These are phyloP conservation scores for Catunica adiposa DNA, from an alignment of 2,329 filamentous ascomycete species.

Conservation along the genomic window DNA sequence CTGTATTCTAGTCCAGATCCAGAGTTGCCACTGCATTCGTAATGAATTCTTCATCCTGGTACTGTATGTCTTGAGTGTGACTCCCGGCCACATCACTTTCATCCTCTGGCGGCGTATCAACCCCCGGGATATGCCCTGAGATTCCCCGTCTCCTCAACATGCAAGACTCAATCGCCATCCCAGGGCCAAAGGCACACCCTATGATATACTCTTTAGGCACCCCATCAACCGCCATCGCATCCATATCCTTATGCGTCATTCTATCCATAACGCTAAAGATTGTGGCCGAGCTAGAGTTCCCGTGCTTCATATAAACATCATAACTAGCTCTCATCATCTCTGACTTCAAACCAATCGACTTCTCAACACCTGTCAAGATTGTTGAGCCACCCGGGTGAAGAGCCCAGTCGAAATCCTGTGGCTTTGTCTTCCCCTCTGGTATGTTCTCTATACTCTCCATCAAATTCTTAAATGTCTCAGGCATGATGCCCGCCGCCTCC, in stretches of 20 bases:
- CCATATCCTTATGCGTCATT: constrained; percentile 43
- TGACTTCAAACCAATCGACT: constrained; percentile 36
- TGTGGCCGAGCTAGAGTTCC: constrained; percentile 54
- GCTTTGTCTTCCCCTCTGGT: constrained; percentile 27
- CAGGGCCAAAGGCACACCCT: constrained; percentile 54
- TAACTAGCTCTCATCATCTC: constrained; percentile 56
- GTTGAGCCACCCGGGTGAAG: constrained; percentile 54
- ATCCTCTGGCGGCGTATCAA: constrained; percentile 38
- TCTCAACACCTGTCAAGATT: constrained; percentile 47
- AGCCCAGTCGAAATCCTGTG: constrained; percentile 54
- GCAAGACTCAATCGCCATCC: constrained; percentile 52
- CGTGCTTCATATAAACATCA: constrained; percentile 49
- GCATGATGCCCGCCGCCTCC: constrained; percentile 34
- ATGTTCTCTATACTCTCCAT: constrained; percentile 24
- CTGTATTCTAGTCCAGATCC: constrained; percentile 16
- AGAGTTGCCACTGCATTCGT: constrained; percentile 16
- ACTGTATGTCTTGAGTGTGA: constrained; percentile 23
- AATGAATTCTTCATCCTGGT: constrained; percentile 16
- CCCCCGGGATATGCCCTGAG: constrained; percentile 20
- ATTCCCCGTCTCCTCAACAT: constrained; percentile 37
- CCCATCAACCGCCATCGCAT: constrained; percentile 34
- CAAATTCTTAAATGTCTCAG: constrained; percentile 38
- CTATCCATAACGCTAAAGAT: constrained; percentile 51
- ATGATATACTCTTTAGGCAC: constrained; percentile 40
- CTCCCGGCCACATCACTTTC: constrained; percentile 32